A percentile compares a stretch with the other conserved stretches of the same genome.
phyloP scores from a whole-genome alignment of 176 grass and related monocot genomes.

The Oryza longistaminata region DNA sequence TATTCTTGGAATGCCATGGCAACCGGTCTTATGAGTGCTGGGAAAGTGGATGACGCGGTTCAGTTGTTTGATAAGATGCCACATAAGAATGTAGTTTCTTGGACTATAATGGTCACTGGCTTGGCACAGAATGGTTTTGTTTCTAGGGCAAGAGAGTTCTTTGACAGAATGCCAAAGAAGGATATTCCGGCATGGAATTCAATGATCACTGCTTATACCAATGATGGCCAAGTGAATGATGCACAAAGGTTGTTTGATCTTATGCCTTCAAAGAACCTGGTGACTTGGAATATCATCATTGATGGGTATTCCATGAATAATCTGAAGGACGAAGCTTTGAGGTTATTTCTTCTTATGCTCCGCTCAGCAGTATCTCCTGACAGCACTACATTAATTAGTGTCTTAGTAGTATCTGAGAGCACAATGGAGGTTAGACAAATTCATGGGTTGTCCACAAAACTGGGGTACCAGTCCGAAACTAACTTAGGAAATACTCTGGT shows the following conservation, averaged over 20 bases:
- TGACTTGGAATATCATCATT: conserved; percentile 59
- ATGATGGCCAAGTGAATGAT: conserved; percentile 43
- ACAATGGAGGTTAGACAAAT: conserved; percentile 50
- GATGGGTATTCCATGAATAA: conserved; percentile 36
- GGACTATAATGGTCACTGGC: conserved; percentile 71
- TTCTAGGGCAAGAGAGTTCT: conserved; percentile 46
- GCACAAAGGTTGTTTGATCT: conserved; percentile 45
- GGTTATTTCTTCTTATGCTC: conserved; percentile 36
- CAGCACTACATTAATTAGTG: conserved; percentile 20
- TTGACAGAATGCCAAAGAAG: conserved; percentile 50
- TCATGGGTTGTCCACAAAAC: conserved; percentile 39
- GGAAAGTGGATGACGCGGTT: conserved; percentile 38
- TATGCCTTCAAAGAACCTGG: conserved; percentile 57
- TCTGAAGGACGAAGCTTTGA: not conserved
- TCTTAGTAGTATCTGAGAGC: conserved; percentile 28
- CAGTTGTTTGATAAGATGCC: conserved; percentile 45
- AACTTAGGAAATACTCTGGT: conserved; percentile 68
- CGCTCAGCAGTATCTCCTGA: conserved; percentile 33
- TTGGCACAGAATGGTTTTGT: conserved; percentile 53
- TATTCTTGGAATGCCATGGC: conserved; percentile 49
- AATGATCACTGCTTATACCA: conserved; percentile 59
- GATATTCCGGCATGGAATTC: conserved; percentile 36
- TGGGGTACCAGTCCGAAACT: conserved; percentile 56
- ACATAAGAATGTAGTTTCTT: conserved; percentile 51
- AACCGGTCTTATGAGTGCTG: conserved; percentile 29